A percentile compares a stretch with the other conserved stretches of the same genome.
These are phyloP conservation scores for Pseudohyphozyma bogoriensis DNA, from an alignment of 768 basidiomycete genomes.

Conservation along the genomic window DNA sequence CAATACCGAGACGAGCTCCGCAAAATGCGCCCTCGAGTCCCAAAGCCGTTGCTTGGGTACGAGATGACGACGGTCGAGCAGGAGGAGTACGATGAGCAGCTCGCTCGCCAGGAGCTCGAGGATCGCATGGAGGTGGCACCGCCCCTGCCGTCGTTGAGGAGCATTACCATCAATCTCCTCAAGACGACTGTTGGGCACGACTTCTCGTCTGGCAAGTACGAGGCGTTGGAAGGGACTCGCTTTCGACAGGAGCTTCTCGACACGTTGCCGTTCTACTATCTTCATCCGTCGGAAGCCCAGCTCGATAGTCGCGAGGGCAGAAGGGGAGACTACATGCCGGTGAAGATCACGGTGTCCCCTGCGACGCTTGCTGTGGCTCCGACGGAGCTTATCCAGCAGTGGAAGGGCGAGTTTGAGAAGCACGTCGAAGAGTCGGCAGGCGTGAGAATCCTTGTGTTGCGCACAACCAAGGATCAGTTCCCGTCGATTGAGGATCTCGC, in stretches of 20 bases:
- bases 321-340: not conserved
- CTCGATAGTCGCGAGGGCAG: slow-evolving; percentile 28
- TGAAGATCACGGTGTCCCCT: slow-evolving; percentile 33
- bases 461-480: slow-evolving; percentile 27
- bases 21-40: not conserved
- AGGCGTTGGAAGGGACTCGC: too few species aligned
- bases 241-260: slow-evolving; percentile 1
- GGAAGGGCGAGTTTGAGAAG: slow-evolving; percentile 34
- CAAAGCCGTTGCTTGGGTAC: not conserved
- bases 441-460: slow-evolving; percentile 28
- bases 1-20: not conserved
- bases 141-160: too few species aligned
- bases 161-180: too few species aligned
- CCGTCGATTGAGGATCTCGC: slow-evolving; percentile 28
- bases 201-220: too few species aligned
- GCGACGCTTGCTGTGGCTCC: slow-evolving; percentile 38
- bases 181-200: too few species aligned
- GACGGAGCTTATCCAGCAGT: slow-evolving; percentile 35
- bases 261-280: slow-evolving; percentile 11
- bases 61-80: not conserved
- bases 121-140: not conserved
- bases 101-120: not conserved
- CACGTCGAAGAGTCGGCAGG: slow-evolving; percentile 26
- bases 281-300: slow-evolving; percentile 1
- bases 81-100: not conserved